These are phyloP conservation scores for Cyberlindnera amylophila DNA, from an alignment of 805 yeast species.

Conservation along the genomic window DNA sequence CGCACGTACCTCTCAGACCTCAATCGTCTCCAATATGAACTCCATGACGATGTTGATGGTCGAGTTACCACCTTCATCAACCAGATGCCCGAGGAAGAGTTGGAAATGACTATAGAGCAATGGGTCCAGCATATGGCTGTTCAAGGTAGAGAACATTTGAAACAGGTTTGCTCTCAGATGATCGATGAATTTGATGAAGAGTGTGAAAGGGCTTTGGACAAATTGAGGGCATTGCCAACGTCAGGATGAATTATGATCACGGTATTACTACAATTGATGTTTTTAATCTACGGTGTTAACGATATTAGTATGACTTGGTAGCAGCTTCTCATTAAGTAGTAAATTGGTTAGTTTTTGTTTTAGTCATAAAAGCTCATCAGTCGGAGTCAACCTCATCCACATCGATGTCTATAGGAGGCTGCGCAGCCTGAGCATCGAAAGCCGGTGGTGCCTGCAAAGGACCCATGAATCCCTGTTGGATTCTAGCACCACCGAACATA, in stretches of 20 bases:
- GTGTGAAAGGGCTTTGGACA: slow-evolving; percentile 45
- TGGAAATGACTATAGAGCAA: slow-evolving; percentile 63
- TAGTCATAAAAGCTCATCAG: no score
- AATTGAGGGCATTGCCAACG: slow-evolving; percentile 36
- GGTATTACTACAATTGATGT: no score
- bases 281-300: no score
- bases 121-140: slow-evolving; percentile 61
- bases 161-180: slow-evolving; percentile 44
- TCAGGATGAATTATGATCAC: neutral
- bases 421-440: no score
- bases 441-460: no score
- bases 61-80: slow-evolving; percentile 58
- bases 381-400: no score
- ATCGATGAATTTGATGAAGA: slow-evolving; percentile 45
- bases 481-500: no score
- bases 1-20: slow-evolving; percentile 23
- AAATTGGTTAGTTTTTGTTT: no score
- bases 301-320: no score
- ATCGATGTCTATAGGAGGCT: no score
- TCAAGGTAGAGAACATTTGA: slow-evolving; percentile 47
- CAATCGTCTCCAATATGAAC: slow-evolving; percentile 26
- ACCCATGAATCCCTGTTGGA: no score
- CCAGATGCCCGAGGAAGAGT: slow-evolving; percentile 66
- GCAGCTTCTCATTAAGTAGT: no score
- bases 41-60: slow-evolving; percentile 65